Conservation (phyloP, 345 rosid species). For the Firmiana major region DNA sequence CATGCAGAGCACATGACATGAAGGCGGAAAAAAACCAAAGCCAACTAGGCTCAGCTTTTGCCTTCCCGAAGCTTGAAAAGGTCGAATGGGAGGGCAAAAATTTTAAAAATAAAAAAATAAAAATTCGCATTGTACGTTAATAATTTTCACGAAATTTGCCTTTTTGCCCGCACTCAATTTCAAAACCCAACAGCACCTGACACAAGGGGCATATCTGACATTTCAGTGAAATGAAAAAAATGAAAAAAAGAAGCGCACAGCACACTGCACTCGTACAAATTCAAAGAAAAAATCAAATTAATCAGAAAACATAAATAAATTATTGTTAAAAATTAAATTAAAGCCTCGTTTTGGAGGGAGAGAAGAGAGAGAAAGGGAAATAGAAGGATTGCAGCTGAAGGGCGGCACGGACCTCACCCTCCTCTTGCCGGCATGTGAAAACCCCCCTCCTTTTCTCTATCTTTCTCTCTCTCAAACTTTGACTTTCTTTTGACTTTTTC, state of each 20-base stretch:
- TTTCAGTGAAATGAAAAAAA: background rate
- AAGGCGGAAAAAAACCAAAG: too few species aligned
- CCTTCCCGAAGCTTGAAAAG: background rate
- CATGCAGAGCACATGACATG: too few species aligned
- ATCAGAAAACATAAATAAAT: background rate
- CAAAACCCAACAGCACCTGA: background rate
- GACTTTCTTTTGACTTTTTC: slow-evolving; percentile 2
- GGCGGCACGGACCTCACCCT: slow-evolving; percentile 25
- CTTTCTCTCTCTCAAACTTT: background rate
- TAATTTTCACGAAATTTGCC: background rate
- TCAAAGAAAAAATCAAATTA: slow-evolving; percentile 7
- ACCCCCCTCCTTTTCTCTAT: slow-evolving; percentile 17
- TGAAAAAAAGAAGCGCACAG: background rate
- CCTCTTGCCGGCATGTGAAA: slow-evolving; percentile 28
- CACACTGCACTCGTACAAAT: background rate
- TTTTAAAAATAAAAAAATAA: background rate
- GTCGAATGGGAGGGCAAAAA: background rate
- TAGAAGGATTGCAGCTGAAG: slow-evolving; percentile 11
- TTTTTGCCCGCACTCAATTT: background rate
- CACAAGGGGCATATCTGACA: slow-evolving; percentile 10
- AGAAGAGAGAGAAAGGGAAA: background rate
- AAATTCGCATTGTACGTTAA: background rate
- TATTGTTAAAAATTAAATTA: background rate
- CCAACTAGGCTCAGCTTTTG: background rate
- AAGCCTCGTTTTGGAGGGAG: slow-evolving; percentile 34